A percentile compares a stretch with the other conserved stretches of the same genome.
phyloP scores from a whole-genome alignment of 257 asterid genomes.

The Solanum virginianum region DNA sequence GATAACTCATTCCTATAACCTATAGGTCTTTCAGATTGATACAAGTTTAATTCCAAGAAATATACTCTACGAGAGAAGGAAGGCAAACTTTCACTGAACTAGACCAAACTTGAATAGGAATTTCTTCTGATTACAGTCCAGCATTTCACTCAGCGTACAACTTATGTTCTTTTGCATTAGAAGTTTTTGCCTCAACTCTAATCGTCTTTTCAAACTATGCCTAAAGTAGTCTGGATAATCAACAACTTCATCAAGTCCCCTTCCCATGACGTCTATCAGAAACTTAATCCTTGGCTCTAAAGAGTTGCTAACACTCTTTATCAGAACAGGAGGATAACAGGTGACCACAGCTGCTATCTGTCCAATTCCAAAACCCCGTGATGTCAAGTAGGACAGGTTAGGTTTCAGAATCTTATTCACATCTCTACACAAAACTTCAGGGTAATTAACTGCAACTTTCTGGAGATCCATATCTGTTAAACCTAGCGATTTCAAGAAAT shows the following conservation, averaged over 20 bases:
- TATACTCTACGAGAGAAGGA: background rate
- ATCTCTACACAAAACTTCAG: slow-evolving; percentile 83
- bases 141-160: slow-evolving; percentile 87
- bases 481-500: slow-evolving; percentile 67
- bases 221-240: slow-evolving; percentile 79
- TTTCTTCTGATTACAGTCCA: slow-evolving; percentile 78
- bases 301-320: slow-evolving; percentile 69
- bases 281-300: slow-evolving; percentile 79
- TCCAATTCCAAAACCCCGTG: slow-evolving; percentile 48
- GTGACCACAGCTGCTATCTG: slow-evolving; percentile 64
- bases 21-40: background rate
- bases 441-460: slow-evolving; percentile 47
- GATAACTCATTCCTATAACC: background rate
- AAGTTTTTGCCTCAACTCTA: slow-evolving; percentile 63
- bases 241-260: slow-evolving; percentile 55
- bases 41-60: background rate
- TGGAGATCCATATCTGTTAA: slow-evolving; percentile 54
- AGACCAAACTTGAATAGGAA: slow-evolving; percentile 60
- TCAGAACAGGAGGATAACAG: slow-evolving; percentile 83
- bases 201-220: slow-evolving; percentile 79
- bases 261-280: slow-evolving; percentile 74
- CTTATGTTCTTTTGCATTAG: slow-evolving; percentile 36
- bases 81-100: slow-evolving; percentile 10
- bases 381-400: slow-evolving; percentile 45
- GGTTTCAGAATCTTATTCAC: slow-evolving; percentile 61